Evolutionary conservation across 805 yeast species (phyloP).

Genomic region (Suhomyces sp.): DNA sequence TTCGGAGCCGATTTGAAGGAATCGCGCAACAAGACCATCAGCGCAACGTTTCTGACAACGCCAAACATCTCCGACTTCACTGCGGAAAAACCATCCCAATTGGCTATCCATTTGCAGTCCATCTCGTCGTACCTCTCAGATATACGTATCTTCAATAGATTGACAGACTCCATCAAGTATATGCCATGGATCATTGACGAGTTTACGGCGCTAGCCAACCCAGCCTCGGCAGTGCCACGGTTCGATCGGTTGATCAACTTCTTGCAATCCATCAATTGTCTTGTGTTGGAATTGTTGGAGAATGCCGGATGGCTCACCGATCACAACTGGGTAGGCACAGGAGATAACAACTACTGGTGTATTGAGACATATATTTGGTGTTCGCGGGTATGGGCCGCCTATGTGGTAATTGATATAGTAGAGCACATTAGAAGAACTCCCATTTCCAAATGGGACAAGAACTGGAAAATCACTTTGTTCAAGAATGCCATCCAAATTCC

Average conservation of each 20-base stretch:
- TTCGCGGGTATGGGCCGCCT: constrained; percentile 45
- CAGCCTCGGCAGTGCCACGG: constrained; percentile 24
- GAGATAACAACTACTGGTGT: constrained; percentile 42
- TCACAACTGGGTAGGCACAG: constrained; percentile 45
- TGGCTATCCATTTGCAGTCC: constrained; percentile 36
- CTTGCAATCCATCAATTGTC: constrained; percentile 40
- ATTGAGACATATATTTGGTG: constrained; percentile 45
- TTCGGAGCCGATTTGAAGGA: constrained; percentile 17
- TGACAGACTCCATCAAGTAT: constrained; percentile 41
- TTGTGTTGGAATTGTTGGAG: constrained; percentile 40
- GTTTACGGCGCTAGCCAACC: constrained; percentile 27
- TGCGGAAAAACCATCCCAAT: constrained; percentile 13
- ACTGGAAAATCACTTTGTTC: constrained; percentile 37
- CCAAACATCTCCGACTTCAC: neutral
- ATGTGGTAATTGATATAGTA: constrained; percentile 37
- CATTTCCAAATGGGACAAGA: constrained; percentile 30
- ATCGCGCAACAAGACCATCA: constrained; percentile 15
- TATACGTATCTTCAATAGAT: constrained; percentile 41
- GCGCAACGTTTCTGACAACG: constrained; percentile 7
- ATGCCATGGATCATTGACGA: constrained; percentile 47
- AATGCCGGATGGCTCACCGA: constrained; percentile 48
- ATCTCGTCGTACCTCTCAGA: constrained; percentile 40
- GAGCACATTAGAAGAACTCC: constrained; percentile 45
- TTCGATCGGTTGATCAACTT: constrained; percentile 36
- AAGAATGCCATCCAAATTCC: constrained; percentile 41